Percentiles rank a stretch among this genome's conserved stretches.
These are phyloP conservation scores for Alternaria conjuncta DNA, from an alignment of 2,329 filamentous ascomycete species.

Conservation along the genomic window DNA sequence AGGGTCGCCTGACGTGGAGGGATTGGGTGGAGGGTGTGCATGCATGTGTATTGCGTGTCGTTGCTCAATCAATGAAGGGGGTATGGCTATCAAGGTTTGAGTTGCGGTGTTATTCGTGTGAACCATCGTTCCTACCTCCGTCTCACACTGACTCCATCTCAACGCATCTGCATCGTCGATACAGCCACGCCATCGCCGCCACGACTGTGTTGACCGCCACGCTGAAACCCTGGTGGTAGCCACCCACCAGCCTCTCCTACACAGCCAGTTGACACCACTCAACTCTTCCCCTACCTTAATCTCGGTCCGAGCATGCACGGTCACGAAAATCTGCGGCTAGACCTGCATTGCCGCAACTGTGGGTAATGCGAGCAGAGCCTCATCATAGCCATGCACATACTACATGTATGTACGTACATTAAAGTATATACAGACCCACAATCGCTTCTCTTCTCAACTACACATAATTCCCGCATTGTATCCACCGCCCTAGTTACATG, in stretches of 20 bases:
- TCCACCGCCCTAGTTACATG: neutral
- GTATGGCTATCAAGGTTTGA: neutral
- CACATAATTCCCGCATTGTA: constrained; percentile 9
- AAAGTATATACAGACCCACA: constrained; percentile 1
- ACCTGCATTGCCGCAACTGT: constrained; percentile 16
- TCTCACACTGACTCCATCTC: neutral
- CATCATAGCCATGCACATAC: neutral
- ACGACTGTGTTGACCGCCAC: neutral
- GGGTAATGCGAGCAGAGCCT: constrained; percentile 10
- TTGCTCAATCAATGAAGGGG: neutral
- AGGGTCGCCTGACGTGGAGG: neutral
- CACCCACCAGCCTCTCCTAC: constrained; percentile 2
- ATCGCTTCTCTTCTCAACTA: neutral
- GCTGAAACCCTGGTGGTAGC: neutral
- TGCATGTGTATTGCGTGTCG: constrained; percentile 1
- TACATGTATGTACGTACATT: neutral
- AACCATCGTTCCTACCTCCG: neutral
- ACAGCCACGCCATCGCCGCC: neutral
- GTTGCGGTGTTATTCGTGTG: neutral
- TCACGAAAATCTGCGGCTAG: constrained; percentile 17
- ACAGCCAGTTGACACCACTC: too few relatives aligned
- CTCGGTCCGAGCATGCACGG: constrained; percentile 9
- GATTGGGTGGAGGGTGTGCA: neutral
- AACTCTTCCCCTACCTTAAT: neutral
- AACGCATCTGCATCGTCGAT: neutral